A percentile compares a stretch with the other conserved stretches of the same genome.
Conservation (phyloP, 257 asterid species). For the Coffea canephora region DNA sequence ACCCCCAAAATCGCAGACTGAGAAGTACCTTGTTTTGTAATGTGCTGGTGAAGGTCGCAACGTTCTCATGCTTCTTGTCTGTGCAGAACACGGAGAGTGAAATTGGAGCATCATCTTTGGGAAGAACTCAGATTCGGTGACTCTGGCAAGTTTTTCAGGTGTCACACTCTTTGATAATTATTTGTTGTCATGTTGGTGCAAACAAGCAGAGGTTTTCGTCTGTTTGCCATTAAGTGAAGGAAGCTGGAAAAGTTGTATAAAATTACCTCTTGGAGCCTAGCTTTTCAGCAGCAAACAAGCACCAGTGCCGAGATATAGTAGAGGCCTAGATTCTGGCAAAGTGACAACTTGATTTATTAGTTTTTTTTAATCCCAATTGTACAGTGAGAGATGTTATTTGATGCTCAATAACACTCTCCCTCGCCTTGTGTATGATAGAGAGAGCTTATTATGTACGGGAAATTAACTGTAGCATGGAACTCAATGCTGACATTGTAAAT, state of each 20-base stretch:
- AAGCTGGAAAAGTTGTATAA: conserved; percentile 5
- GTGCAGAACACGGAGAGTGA: conserved; percentile 82
- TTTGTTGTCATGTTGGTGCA: conserved; percentile 2
- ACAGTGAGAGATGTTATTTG: conserved; percentile 48
- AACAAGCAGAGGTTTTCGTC: not conserved
- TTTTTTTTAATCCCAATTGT: conserved; percentile 21
- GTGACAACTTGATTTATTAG: conserved; percentile 14
- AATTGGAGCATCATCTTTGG: conserved; percentile 87
- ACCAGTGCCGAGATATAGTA: not conserved
- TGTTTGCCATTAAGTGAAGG: not conserved
- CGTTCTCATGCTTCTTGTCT: conserved; percentile 11
- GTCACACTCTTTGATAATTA: not conserved
- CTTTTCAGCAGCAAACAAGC: not conserved
- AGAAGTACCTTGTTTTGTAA: too few species aligned
- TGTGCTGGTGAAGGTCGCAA: not conserved
- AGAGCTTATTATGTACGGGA: conserved; percentile 13
- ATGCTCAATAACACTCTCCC: conserved; percentile 42
- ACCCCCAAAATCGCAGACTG: not conserved
- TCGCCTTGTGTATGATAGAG: conserved; percentile 28
- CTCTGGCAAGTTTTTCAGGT: not conserved
- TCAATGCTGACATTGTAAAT: conserved; percentile 24
- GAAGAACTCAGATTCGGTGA: conserved; percentile 89
- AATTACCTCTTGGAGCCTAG: not conserved
- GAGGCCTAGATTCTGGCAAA: conserved; percentile 9
- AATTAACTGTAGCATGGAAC: conserved; percentile 12